Evolutionary conservation across 2,329 filamentous ascomycete species (phyloP).

Genomic region (Neonectria neomacrospora): DNA sequence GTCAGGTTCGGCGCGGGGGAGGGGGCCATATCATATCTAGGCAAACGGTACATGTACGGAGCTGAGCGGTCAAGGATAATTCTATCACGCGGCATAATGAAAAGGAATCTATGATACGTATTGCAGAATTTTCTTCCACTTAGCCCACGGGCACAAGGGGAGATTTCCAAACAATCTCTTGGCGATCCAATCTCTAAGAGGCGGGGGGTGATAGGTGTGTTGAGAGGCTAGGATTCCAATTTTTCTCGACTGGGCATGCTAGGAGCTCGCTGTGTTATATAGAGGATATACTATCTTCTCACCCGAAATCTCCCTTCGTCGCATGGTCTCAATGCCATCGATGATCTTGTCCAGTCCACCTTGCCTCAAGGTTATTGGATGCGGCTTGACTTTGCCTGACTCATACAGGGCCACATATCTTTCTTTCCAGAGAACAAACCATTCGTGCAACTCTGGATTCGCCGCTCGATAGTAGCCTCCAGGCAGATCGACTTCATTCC

Average conservation of each 20-base stretch:
- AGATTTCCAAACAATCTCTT: neutral
- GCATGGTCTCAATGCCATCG: conserved; percentile 13
- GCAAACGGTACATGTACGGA: neutral
- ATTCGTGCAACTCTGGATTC: conserved; percentile 1
- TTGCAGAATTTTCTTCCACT: neutral
- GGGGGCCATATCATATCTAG: neutral
- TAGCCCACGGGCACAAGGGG: neutral
- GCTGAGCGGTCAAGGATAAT: conserved; percentile 4
- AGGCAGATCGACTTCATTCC: conserved; percentile 8
- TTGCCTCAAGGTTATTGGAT: conserved; percentile 6
- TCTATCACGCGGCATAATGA: neutral
- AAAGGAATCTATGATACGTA: neutral
- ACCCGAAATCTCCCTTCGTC: conserved; percentile 5
- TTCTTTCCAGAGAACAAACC: conserved; percentile 11
- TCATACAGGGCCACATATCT: conserved; percentile 9
- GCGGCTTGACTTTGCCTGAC: conserved; percentile 1
- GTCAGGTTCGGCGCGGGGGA: neutral
- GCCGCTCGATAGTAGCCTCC: conserved; percentile 14
- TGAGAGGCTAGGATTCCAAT: conserved; percentile 2
- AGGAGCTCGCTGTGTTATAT: conserved; percentile 4
- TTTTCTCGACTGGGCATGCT: neutral
- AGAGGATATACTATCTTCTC: conserved; percentile 17
- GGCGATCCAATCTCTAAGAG: neutral
- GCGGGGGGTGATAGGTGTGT: neutral
- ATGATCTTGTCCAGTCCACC: conserved; percentile 14